These are phyloP conservation scores for Solioccasus polychromus DNA, from an alignment of 768 basidiomycete species.

Conservation along the genomic window DNA sequence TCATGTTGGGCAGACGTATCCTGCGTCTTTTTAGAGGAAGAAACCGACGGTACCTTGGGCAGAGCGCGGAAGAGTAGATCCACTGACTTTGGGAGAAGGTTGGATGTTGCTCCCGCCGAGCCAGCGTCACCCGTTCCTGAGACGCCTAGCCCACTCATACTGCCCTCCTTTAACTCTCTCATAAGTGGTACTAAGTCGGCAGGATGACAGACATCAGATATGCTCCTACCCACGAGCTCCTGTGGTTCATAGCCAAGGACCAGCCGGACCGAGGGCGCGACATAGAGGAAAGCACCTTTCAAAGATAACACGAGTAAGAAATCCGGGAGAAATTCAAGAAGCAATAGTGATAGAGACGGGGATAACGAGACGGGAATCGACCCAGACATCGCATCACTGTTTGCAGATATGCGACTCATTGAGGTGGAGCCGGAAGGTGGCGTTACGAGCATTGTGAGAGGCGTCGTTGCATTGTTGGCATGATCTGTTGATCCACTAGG, in stretches of 20 bases:
- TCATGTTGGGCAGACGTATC: constrained; percentile 1
- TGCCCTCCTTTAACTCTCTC: constrained; percentile 81
- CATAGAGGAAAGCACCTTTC: constrained; percentile 91
- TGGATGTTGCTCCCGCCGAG: constrained; percentile 7
- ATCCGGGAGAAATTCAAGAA: constrained; percentile 67
- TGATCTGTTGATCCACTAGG: constrained; percentile 13
- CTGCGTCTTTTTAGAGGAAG: not conserved
- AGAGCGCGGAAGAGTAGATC: constrained; percentile 84
- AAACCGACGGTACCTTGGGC: constrained; percentile 42
- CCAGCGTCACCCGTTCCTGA: constrained; percentile 17
- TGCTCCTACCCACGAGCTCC: constrained; percentile 75
- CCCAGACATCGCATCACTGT: constrained; percentile 19
- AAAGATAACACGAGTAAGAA: constrained; percentile 90
- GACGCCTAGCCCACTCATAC: constrained; percentile 15
- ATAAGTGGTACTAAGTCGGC: constrained; percentile 89
- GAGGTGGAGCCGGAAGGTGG: constrained; percentile 17
- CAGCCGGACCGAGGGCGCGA: constrained; percentile 73
- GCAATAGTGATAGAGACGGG: constrained; percentile 35
- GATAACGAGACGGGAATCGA: constrained; percentile 47
- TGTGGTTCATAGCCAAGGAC: constrained; percentile 85
- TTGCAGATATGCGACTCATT: constrained; percentile 8
- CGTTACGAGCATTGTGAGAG: constrained; percentile 21
- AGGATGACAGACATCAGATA: constrained; percentile 83
- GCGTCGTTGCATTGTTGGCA: constrained; percentile 3
- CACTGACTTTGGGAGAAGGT: constrained; percentile 51